A percentile compares a stretch with the other conserved stretches of the same genome.
These are phyloP conservation scores for Paramecium primaurelia DNA, from an alignment of 73 alveolate genomes.

Conservation along the genomic window DNA sequence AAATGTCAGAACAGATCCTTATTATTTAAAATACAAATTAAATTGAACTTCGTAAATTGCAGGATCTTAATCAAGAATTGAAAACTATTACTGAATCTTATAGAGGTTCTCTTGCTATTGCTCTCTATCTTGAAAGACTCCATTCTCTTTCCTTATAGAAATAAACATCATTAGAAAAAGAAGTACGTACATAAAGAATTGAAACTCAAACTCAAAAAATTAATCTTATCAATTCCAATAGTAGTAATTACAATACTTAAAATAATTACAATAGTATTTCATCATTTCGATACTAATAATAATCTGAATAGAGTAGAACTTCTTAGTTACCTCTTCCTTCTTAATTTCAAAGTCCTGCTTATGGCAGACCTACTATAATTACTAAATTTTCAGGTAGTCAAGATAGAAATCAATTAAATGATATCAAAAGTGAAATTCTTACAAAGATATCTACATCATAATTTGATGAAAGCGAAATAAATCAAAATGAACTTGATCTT, in stretches of 20 bases:
- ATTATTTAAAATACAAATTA: background rate
- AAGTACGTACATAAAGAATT: background rate
- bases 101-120: slow-evolving; percentile 30
- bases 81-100: slow-evolving; percentile 4
- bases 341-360: background rate
- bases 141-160: background rate
- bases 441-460: background rate
- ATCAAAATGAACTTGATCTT: background rate
- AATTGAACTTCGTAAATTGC: background rate
- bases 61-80: slow-evolving; percentile 13
- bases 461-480: background rate
- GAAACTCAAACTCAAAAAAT: background rate
- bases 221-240: background rate
- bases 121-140: background rate
- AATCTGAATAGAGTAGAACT: background rate
- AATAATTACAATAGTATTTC: background rate
- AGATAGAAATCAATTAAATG: background rate
- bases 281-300: background rate
- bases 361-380: background rate
- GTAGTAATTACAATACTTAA: background rate
- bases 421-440: background rate
- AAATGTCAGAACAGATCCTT: background rate
- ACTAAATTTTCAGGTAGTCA: background rate
- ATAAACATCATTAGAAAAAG: background rate
- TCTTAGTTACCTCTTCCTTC: background rate